Evolutionary conservation across 2,329 filamentous ascomycete genomes (phyloP), one percentile per base, ranked within the genome.

Genomic region (Spiromastix sp.): DNA sequence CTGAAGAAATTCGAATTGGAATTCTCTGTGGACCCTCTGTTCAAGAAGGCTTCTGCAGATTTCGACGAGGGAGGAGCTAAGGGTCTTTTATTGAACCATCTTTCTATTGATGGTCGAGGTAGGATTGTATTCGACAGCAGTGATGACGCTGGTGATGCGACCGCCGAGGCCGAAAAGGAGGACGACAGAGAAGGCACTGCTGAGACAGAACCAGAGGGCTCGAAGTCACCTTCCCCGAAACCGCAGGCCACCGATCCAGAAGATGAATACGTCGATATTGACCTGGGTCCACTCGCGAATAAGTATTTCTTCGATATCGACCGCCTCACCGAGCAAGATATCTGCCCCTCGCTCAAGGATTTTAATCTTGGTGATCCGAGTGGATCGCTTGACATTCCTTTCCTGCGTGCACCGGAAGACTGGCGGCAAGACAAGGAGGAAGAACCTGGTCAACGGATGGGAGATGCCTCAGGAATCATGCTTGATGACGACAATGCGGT

Each of bases 21-120:
- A 52, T 95, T 98, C 46, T 79, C 87, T 0, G 89, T 98, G 4
- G 91, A 98, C 53, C 91, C 91, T 2, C 64, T 98, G n/a, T 98
- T 98, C 72, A 98, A 98, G 55, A 98, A 98, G 55, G 89, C 89
- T 1, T 93, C 89, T 4, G 91, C 91, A 28, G 91, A 98, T 63
- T 98, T 98, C 46, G 91, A 98, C 54, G 91, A 98, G 63, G 91
- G 91, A 13, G 91, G 91, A 38, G 91, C 91, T 38, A 98, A 96
- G 60, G 91, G 91, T 13, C 69, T 98, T 27, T 70, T 98, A 13
- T 71, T 98, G 20, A 98, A 98, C 53, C 89, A 98, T 59, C 70
- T 98, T n/a, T 85, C 89, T 53, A 95, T 98, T 45, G 91, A 98
- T 58, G 75, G 77, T 2, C 77, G 85, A 44, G 91, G 91, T 27